These are phyloP conservation scores for Trypanosoma brucei DNA, from an alignment of 208 protist species.

Conservation along the genomic window DNA sequence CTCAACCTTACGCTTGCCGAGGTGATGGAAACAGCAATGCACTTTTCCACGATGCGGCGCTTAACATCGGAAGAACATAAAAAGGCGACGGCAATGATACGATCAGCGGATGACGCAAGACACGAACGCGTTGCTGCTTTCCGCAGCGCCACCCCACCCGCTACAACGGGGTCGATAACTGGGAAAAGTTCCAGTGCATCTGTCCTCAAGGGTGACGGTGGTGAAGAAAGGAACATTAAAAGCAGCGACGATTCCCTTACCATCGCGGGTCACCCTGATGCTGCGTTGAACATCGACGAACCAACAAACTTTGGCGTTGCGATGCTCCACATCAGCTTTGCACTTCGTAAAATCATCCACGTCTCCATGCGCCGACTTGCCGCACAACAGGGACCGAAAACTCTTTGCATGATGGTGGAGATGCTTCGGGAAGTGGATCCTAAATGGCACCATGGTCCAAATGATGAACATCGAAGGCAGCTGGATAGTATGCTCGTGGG, in stretches of 20 bases:
- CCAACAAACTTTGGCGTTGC: constrained; percentile 72
- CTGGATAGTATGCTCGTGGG: constrained; percentile 55
- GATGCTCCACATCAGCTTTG: constrained; percentile 79
- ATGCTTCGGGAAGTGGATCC: constrained; percentile 45
- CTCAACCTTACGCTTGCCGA: constrained; percentile 65
- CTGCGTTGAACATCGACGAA: constrained; percentile 63
- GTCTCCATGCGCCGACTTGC: constrained; percentile 61
- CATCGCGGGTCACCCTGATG: constrained; percentile 33
- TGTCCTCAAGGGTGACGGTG: neutral
- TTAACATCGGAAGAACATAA: constrained; percentile 33
- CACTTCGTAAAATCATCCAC: constrained; percentile 82
- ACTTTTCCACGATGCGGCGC: constrained; percentile 48
- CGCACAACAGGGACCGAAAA: constrained; percentile 42
- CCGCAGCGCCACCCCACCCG: constrained; percentile 24
- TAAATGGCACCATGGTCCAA: constrained; percentile 19
- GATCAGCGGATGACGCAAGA: constrained; percentile 59
- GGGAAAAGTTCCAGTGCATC: neutral
- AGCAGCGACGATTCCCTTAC: neutral
- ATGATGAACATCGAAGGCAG: constrained; percentile 17
- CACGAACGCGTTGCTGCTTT: constrained; percentile 55
- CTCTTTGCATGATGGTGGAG: constrained; percentile 59
- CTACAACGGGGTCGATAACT: neutral
- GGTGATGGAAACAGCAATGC: constrained; percentile 66
- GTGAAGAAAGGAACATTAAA: neutral
- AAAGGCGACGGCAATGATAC: constrained; percentile 58